Conservation (phyloP, 805 yeast genomes). For the Grigorovia humatica region DNA sequence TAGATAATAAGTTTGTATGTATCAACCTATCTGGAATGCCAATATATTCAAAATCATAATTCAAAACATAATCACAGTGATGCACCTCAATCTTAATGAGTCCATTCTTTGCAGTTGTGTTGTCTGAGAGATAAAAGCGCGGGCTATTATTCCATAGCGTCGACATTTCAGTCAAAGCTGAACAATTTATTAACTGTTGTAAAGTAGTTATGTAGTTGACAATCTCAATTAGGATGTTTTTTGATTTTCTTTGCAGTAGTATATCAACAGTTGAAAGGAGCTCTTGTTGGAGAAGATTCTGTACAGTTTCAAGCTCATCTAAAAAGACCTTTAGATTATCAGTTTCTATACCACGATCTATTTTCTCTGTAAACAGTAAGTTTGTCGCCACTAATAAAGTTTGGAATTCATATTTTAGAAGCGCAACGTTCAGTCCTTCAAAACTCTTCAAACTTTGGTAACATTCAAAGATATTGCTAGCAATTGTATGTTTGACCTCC, state of each 20-base stretch:
- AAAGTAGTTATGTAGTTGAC: constrained; percentile 47
- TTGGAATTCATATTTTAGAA: constrained; percentile 44
- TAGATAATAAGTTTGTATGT: constrained; percentile 59
- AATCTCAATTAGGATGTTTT: constrained; percentile 46
- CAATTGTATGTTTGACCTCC: constrained; percentile 33
- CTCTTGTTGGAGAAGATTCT: not conserved
- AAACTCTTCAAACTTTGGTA: not conserved
- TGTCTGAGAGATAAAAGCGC: constrained; percentile 33
- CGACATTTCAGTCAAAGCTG: not conserved
- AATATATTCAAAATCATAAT: constrained; percentile 73
- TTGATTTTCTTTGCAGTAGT: not conserved
- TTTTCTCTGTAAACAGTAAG: constrained; percentile 40
- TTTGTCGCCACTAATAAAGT: constrained; percentile 45
- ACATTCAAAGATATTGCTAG: constrained; percentile 27
- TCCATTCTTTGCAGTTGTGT: constrained; percentile 15
- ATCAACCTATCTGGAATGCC: constrained; percentile 70
- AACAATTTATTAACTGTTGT: constrained; percentile 5
- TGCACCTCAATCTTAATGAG: constrained; percentile 33
- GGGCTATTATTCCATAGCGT: constrained; percentile 43
- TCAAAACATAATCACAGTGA: constrained; percentile 42
- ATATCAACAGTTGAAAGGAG: not conserved
- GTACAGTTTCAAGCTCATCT: not conserved
- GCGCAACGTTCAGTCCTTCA: constrained; percentile 12
- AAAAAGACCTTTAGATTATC: not conserved
- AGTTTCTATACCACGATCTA: constrained; percentile 28